Base-by-base conservation (phyloP, 257 asterid genomes). In the Galeopsis tetrahit region DNA sequence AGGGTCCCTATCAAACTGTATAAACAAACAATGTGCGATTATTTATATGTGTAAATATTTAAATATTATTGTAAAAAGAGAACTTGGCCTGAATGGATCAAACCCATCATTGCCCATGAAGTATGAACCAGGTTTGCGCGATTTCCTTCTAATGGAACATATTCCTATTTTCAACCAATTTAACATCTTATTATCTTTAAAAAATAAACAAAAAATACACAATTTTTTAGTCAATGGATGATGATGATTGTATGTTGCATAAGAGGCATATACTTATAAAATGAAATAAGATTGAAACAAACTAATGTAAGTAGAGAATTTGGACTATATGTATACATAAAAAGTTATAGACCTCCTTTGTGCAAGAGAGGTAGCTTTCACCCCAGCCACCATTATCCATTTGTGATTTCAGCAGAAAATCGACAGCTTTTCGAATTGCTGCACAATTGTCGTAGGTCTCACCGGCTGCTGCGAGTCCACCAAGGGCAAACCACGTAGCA, bases 341-440 rank as follows among this genome's bases (percentile, higher is more conserved):
- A 21, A 21, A 21, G 28, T 21, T 21, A 21, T 21, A 21, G 28
- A 21, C 97, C 95, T 83, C 88, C 7, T 81, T 85, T 1, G 90
- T 90, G 69, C 96, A 88, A 11, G 95, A 92, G 40, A 82, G 86
- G 72, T 83, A 92, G 84, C 97, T 92, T 75, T 92, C 96, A 1
- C 97, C 91, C 97, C 97, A 89, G 17, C 96, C 96, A 55, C 97
- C 96, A 70, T 89, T 83, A 3, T 69, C 81, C 8, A 80, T 85
- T 51, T 92, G 97, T 71, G 89, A 67, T 66, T 68, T 78, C 1
- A 92, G 72, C 40, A 92, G 80, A 74, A 92, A 92, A 13, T 77
- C 63, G 40, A 87, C 92, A 4, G 81, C 89, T 81, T 72, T 89
- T n/a, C 86, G 75, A 10, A 92, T 71, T 4, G 90, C 75, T 14